phyloP scores from a whole-genome alignment of 2,329 filamentous ascomycete species.

The Thermomyces lanuginosus region DNA sequence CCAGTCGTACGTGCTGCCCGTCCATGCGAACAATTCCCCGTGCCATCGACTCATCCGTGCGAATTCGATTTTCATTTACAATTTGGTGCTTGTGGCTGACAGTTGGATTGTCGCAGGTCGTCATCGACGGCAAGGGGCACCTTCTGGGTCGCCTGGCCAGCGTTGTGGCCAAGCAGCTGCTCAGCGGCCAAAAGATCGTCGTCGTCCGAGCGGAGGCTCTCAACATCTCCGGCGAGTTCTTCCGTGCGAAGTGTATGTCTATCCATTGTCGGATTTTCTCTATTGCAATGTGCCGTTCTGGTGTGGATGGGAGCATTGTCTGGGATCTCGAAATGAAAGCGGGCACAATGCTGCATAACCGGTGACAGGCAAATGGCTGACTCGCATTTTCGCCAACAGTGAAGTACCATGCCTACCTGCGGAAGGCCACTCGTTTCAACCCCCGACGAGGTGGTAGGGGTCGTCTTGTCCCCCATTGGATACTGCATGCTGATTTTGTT shows the following conservation, averaged over 20 bases:
- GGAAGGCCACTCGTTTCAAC: slow-evolving; percentile 99
- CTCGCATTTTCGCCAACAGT: slow-evolving; percentile 44
- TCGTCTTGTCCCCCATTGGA: slow-evolving; percentile 1
- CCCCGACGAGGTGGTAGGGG: slow-evolving; percentile 86
- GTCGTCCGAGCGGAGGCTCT: slow-evolving; percentile 96
- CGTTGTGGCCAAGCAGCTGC: slow-evolving; percentile 97
- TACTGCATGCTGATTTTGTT: slow-evolving; percentile 7
- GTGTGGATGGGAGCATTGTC: not conserved
- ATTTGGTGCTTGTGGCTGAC: slow-evolving; percentile 1
- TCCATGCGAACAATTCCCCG: slow-evolving; percentile 2
- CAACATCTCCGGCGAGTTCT: slow-evolving; percentile 99
- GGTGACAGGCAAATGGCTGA: slow-evolving; percentile 27
- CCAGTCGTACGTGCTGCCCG: slow-evolving; percentile 41
- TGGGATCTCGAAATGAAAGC: slow-evolving; percentile 6
- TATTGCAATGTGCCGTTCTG: slow-evolving; percentile 2
- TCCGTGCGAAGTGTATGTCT: slow-evolving; percentile 98
- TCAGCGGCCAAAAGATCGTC: slow-evolving; percentile 98
- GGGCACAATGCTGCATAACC: not conserved
- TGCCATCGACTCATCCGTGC: slow-evolving; percentile 3
- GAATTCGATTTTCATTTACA: slow-evolving; percentile 1
- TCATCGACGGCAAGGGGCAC: slow-evolving; percentile 99
- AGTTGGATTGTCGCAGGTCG: slow-evolving; percentile 44
- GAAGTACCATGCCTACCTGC: slow-evolving; percentile 99
- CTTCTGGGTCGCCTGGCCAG: slow-evolving; percentile 96
- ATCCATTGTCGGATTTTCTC: slow-evolving; percentile 8